Evolutionary conservation across 306 rosid genomes (phyloP).

Genomic region (Citrullus colocynthis): DNA sequence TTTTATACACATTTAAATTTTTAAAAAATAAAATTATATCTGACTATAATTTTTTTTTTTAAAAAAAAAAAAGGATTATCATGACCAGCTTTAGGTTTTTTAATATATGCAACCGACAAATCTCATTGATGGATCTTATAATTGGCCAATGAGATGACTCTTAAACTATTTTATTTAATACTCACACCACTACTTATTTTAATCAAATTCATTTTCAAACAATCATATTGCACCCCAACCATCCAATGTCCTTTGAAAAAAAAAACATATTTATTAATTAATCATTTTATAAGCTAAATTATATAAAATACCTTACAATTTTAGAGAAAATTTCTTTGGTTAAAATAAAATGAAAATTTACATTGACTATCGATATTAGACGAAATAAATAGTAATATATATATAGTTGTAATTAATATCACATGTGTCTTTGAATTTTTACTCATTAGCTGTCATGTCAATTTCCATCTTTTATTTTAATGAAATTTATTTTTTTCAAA

Average conservation of each 20-base stretch:
- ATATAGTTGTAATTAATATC: no score
- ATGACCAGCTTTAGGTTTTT: not conserved
- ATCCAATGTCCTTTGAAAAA: not conserved
- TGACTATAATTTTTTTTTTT: not conserved
- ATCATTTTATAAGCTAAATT: not conserved
- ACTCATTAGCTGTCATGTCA: no score
- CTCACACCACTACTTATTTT: not conserved
- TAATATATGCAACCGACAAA: not conserved
- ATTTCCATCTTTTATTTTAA: no score
- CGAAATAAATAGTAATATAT: no score
- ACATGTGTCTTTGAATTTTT: no score
- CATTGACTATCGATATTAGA: no score
- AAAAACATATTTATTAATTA: not conserved
- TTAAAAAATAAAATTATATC: not conserved
- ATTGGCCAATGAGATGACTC: not conserved
- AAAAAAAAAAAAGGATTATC: no score
- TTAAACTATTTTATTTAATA: slow-evolving; percentile 1
- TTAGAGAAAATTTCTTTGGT: no score
- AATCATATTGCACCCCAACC: not conserved
- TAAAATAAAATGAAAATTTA: no score
- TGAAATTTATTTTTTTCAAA: no score
- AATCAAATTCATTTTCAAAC: not conserved
- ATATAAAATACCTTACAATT: no score
- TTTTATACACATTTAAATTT: no score
- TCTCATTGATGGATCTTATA: not conserved